Base-by-base conservation (phyloP, 805 yeast genomes). In the Kodamaea fukazawae region DNA sequence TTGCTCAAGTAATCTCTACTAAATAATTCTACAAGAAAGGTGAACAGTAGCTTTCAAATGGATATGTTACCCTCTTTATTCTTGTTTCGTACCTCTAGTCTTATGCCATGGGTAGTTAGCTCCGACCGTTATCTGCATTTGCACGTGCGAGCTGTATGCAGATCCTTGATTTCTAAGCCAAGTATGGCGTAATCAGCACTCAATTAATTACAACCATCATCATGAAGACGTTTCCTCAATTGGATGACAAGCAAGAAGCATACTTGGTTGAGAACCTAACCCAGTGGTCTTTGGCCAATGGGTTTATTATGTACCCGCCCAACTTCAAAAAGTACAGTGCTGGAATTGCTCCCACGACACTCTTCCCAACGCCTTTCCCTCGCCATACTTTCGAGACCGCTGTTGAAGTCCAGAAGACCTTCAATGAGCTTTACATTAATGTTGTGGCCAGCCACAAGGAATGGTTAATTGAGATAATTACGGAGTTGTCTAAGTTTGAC, bases 341-440 rank as follows among this genome's bases (percentile, higher is more conserved):
- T n/a, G 66, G 66, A 30, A 75, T 74, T 37, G 96, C 96, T 1
- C 99, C 99, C 28, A 80, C 88, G 7, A 93, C 99, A 1, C 53
- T 91, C 20, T 88, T 71, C 54, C 99, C 99, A 4, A 85, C 97
- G 0, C 96, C 96, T 5, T 80, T 89, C 48, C 91, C 96, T 3
- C 71, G 65, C 41, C 38, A 55, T 2, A 79, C 84, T 39, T 91
- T 86, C 58, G 70, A 77, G 7, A 70, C 73, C 45, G 95, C 96
- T 2, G 53, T 78, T 17, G 62, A 60, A 3, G 81, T 89, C 9
- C 96, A 90, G 57, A 60, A 67, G 29, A 53, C 65, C 4, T 93
- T 80, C 70, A 88, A 90, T 56, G 75, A 78, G 49, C 62, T 93
- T 29, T 93, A 93, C 58, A 82, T 81, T 15, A 73, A 73, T 22